Evolutionary conservation across 441 rosid species (phyloP).

Genomic region (Populus hybrid): DNA sequence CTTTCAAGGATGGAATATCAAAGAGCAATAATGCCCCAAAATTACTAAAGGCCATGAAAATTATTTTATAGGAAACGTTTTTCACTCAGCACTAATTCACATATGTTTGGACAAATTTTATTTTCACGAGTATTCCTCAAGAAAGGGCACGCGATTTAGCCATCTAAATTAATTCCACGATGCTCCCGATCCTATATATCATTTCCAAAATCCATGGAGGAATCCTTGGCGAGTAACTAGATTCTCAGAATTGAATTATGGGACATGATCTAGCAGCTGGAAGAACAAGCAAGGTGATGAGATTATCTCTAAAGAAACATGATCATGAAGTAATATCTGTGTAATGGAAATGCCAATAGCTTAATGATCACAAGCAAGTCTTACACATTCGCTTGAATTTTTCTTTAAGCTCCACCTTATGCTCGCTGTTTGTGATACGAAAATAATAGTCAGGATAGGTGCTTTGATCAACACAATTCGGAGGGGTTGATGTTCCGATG

Average conservation of each 20-base stretch:
- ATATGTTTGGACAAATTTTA: neutral
- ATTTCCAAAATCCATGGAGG: neutral
- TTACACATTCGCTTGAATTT: slow-evolving; percentile 49
- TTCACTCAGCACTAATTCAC: no score
- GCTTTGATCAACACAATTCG: slow-evolving; percentile 34
- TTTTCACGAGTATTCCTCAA: neutral
- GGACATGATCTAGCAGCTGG: neutral
- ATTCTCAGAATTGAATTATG: neutral
- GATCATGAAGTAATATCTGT: neutral
- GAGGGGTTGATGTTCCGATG: slow-evolving; percentile 38
- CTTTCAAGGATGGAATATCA: no score
- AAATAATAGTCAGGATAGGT: slow-evolving; percentile 40
- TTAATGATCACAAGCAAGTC: neutral
- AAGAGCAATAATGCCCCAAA: no score
- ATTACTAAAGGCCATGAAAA: no score
- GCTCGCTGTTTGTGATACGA: slow-evolving; percentile 40
- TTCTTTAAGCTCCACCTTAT: slow-evolving; percentile 37
- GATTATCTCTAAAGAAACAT: neutral
- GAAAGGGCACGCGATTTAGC: neutral
- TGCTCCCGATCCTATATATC: neutral
- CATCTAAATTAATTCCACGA: neutral
- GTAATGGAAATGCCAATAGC: neutral
- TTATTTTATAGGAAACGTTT: no score
- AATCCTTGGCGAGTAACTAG: neutral
- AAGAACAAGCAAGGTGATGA: neutral